Base-by-base conservation (phyloP, 208 protist species). In the Leishmania tarentolae region DNA sequence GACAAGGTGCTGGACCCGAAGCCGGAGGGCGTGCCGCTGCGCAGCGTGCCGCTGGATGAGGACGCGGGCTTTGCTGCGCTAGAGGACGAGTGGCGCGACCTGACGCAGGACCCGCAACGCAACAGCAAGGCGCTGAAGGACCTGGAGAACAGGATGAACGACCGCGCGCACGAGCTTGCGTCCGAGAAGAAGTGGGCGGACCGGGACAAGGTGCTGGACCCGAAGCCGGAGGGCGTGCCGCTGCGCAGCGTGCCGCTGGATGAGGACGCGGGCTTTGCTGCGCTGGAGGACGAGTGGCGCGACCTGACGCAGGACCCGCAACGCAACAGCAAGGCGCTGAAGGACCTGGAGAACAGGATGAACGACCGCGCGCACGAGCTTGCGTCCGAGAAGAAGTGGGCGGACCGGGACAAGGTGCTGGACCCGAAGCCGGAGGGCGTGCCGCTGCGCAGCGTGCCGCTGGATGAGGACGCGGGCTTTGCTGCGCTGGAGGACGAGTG, bases 371-470 rank as follows among this genome's bases (percentile, higher is more conserved):
- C n/a, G n/a, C n/a, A n/a, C n/a, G n/a, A n/a, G n/a, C n/a, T 93
- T 65, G 86, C 86, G 50, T 15, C 17, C 11, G 50, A 53, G 50
- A 15, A 53, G 11, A 15, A 92, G 68, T 83, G 74, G 7, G 84
- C 91, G 76, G 90, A n/a, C n/a, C n/a, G n/a, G n/a, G n/a, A n/a
- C n/a, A n/a, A n/a, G n/a, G n/a, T n/a, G n/a, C n/a, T n/a, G n/a
- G n/a, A n/a, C n/a, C n/a, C n/a, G n/a, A n/a, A n/a, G n/a, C n/a
- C 92, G 37, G 88, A 93, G 91, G 91, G 68, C 82, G 80, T 50
- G 66, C 66, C 66, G 66, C 66, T 61, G n/a, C n/a, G n/a, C n/a
- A n/a, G n/a, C n/a, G n/a, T n/a, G n/a, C n/a, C n/a, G n/a, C n/a
- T n/a, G n/a, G n/a, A n/a, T n/a, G n/a, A n/a, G n/a, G n/a, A 15